phyloP scores from a whole-genome alignment of 768 basidiomycete genomes.

The Kwoniella botswanensis region DNA sequence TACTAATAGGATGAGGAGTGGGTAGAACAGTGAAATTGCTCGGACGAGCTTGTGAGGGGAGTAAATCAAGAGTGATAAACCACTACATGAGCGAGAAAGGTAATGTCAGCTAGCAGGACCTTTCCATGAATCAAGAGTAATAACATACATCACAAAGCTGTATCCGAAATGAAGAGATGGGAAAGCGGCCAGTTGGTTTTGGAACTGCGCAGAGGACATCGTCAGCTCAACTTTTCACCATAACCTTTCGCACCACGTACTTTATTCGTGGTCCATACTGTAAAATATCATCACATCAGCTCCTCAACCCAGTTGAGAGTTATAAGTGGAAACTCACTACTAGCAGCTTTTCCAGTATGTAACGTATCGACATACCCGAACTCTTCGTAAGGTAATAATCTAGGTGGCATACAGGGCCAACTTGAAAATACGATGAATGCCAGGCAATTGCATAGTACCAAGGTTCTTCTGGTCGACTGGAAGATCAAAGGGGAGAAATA shows the following conservation, averaged over 20 bases:
- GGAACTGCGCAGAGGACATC: constrained; percentile 32
- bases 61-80: constrained; percentile 45
- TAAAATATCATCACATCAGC: constrained; percentile 1
- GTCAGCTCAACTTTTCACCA: not conserved
- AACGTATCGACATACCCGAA: constrained; percentile 49
- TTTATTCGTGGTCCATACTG: constrained; percentile 52
- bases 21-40: constrained; percentile 38
- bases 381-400: constrained; percentile 41
- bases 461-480: constrained; percentile 44
- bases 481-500: constrained; percentile 41
- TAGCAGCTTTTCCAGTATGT: constrained; percentile 46
- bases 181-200: constrained; percentile 53
- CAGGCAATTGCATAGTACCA: constrained; percentile 47
- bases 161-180: constrained; percentile 44
- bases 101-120: not conserved
- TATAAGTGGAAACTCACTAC: constrained; percentile 24
- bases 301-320: not conserved
- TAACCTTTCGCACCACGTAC: constrained; percentile 4
- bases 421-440: constrained; percentile 49
- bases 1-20: constrained; percentile 45
- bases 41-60: constrained; percentile 41
- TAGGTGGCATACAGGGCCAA: constrained; percentile 53
- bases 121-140: not conserved
- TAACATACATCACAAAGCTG: constrained; percentile 37
- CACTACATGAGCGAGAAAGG: constrained; percentile 21